Evolutionary conservation across 257 asterid species (phyloP).

Genomic region (Vinca minor): DNA sequence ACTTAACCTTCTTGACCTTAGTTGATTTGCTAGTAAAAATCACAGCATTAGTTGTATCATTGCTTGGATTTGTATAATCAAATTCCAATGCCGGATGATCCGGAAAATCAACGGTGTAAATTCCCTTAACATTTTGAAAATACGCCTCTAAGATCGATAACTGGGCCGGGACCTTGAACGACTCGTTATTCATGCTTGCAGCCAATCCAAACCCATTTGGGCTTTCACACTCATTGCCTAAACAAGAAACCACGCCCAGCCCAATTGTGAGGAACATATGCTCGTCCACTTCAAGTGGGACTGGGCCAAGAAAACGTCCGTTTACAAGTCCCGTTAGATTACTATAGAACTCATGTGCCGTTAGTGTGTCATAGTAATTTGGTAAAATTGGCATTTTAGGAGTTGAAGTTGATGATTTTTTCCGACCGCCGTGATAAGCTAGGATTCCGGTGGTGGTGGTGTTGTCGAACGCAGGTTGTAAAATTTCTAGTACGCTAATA

Average conservation of each 20-base stretch:
- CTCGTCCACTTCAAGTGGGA: conserved; percentile 8
- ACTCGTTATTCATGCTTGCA: conserved; percentile 13
- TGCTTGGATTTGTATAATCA: conserved; percentile 10
- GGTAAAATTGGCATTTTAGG: conserved; percentile 7
- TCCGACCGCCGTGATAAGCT: neutral
- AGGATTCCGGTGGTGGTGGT: conserved; percentile 7
- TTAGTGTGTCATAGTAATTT: conserved; percentile 1
- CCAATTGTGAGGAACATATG: conserved; percentile 9
- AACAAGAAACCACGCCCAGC: neutral
- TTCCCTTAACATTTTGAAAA: conserved; percentile 4
- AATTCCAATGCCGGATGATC: conserved; percentile 5
- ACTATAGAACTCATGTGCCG: conserved; percentile 8
- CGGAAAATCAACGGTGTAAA: conserved; percentile 13
- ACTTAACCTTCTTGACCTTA: conserved; percentile 6
- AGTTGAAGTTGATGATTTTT: neutral
- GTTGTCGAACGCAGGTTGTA: neutral
- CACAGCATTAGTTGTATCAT: neutral
- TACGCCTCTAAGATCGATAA: conserved; percentile 10
- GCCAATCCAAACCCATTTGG: conserved; percentile 4
- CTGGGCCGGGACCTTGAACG: conserved; percentile 3
- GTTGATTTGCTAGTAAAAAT: conserved; percentile 11
- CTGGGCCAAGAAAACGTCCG: neutral
- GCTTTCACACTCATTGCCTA: neutral
- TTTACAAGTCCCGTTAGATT: neutral
- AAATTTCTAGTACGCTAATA: neutral